Evolutionary conservation across 2,329 filamentous ascomycete species (phyloP).

Genomic region (Fusarium dimerum): DNA sequence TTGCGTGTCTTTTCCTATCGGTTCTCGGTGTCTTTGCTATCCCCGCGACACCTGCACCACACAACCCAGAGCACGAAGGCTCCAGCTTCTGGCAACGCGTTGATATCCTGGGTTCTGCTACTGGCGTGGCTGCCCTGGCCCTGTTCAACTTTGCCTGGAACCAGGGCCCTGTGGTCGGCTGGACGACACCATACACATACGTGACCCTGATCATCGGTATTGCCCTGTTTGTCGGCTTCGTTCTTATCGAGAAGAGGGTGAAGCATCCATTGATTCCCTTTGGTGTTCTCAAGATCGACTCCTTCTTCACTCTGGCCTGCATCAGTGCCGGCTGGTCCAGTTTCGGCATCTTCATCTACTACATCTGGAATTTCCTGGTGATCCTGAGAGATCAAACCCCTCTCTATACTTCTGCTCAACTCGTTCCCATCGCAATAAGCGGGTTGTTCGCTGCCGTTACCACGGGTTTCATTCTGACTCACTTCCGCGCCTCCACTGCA

Average conservation of each 20-base stretch:
- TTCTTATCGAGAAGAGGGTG: conserved; percentile 50
- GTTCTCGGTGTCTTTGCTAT: conserved; percentile 30
- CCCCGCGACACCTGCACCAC: conserved; percentile 18
- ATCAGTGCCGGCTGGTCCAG: conserved; percentile 50
- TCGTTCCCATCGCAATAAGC: conserved; percentile 34
- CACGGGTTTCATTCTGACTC: conserved; percentile 37
- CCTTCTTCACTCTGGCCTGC: conserved; percentile 50
- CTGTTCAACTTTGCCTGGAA: conserved; percentile 66
- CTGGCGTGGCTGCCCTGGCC: conserved; percentile 53
- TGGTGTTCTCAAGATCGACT: conserved; percentile 24
- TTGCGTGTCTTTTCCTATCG: conserved; percentile 30
- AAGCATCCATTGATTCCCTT: conserved; percentile 57
- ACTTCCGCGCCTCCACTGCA: conserved; percentile 29
- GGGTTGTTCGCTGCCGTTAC: conserved; percentile 45
- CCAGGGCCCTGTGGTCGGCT: conserved; percentile 58
- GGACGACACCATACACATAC: conserved; percentile 54
- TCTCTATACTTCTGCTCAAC: conserved; percentile 43
- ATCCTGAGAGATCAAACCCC: conserved; percentile 39
- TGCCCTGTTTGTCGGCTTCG: conserved; percentile 52
- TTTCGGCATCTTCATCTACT: conserved; percentile 51
- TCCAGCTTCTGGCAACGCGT: conserved; percentile 23
- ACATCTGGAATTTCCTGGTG: conserved; percentile 47
- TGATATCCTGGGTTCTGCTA: conserved; percentile 36
- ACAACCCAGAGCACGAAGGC: conserved; percentile 2
- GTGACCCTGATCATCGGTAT: conserved; percentile 55